Percentiles rank a stretch among this genome's conserved stretches.
Conservation (phyloP, 192 early-diverging fungal genomes). For the Kappamyces sp. region DNA sequence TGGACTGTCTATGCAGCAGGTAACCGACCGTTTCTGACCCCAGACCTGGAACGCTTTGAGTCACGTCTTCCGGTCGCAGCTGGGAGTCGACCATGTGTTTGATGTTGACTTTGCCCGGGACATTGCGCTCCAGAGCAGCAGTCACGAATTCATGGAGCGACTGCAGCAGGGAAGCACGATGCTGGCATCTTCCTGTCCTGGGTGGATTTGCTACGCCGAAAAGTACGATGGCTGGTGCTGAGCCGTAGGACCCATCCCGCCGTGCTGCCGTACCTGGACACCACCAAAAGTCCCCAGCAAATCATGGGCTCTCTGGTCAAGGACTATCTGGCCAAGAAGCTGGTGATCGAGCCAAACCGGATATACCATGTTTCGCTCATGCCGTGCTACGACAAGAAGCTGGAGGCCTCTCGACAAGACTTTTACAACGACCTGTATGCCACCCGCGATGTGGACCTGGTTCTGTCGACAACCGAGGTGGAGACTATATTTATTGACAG, state of each 20-base stretch:
- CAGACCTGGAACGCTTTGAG: constrained; percentile 23
- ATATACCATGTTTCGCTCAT: constrained; percentile 93
- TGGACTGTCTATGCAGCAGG: constrained; percentile 57
- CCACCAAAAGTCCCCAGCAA: constrained; percentile 94
- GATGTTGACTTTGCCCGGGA: constrained; percentile 89
- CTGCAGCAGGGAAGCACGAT: constrained; percentile 47
- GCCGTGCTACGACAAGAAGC: constrained; percentile 99
- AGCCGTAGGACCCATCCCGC: constrained; percentile 66
- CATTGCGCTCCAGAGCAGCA: constrained; percentile 74
- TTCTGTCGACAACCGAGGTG: constrained; percentile 90
- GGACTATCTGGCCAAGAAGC: constrained; percentile 63
- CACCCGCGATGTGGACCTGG: constrained; percentile 93
- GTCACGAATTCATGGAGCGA: constrained; percentile 81
- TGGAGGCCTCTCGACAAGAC: constrained; percentile 90
- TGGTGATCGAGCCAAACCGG: constrained; percentile 57
- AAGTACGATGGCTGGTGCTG: constrained; percentile 34
- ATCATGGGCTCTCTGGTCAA: constrained; percentile 94
- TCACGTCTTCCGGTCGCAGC: constrained; percentile 60
- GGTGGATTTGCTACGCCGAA: constrained; percentile 99
- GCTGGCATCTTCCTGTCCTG: constrained; percentile 52
- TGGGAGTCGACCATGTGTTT: constrained; percentile 82
- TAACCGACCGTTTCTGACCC: constrained; percentile 55
- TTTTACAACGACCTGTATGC: constrained; percentile 78
- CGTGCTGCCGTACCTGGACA: constrained; percentile 81
- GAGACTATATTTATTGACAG: constrained; percentile 78